A percentile compares a stretch with the other conserved stretches of the same genome.
phyloP scores from a whole-genome alignment of 2,329 filamentous ascomycete species.

The Cordyceps cicadae region DNA sequence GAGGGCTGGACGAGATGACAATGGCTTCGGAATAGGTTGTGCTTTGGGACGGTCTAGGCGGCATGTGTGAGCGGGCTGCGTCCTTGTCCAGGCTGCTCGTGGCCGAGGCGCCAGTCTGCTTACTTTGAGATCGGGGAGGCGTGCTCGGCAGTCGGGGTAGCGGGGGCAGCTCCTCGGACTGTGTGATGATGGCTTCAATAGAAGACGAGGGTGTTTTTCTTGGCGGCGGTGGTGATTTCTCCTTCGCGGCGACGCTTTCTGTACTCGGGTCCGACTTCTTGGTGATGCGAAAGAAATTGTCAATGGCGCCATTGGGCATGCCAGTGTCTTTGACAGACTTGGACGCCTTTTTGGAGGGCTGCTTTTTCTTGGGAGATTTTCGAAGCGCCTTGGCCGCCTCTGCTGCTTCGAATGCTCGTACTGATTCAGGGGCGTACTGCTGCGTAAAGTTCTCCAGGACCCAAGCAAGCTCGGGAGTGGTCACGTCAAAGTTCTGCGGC shows the following conservation, averaged over 20 bases:
- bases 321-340: not conserved
- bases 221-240: conserved; percentile 8
- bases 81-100: conserved; percentile 12
- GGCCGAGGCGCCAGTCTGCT: conserved; percentile 24
- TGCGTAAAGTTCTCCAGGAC: conserved; percentile 28
- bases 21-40: conserved; percentile 5
- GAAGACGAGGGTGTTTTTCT: not conserved
- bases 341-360: conserved; percentile 12
- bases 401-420: conserved; percentile 22
- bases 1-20: conserved; percentile 10
- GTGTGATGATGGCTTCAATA: not conserved
- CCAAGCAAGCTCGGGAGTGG: conserved; percentile 45
- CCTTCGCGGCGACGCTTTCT: conserved; percentile 7
- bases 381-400: conserved; percentile 16
- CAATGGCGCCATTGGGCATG: conserved; percentile 25
- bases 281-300: conserved; percentile 34
- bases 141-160: conserved; percentile 17
- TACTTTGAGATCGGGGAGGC: conserved; percentile 25
- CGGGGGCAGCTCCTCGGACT: not conserved
- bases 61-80: conserved; percentile 9
- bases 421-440: conserved; percentile 17
- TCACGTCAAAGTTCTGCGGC: conserved; percentile 53
- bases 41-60: conserved; percentile 8
- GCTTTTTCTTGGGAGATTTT: conserved; percentile 21
- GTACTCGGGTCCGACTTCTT: conserved; percentile 21